Base-by-base conservation (phyloP, 2,329 filamentous ascomycete genomes). In the Clarireedia homoeocarpa region DNA sequence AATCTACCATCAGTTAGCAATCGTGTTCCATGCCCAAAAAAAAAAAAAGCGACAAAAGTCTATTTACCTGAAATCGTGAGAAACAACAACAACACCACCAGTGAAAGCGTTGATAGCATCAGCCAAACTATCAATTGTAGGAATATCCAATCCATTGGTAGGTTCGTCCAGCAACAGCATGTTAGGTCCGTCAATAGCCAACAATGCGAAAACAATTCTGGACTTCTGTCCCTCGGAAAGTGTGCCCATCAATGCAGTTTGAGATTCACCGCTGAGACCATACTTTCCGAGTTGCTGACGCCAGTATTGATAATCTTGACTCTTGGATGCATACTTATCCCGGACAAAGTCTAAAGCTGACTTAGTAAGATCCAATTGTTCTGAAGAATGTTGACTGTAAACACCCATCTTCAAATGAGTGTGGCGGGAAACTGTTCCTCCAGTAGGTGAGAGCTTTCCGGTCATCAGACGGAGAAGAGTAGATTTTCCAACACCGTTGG, bases 251-350 rank as follows among this genome's bases (percentile, higher is more conserved):
- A 97, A 82, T 48, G 94, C 90, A 49, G 94, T 99, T 80, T 99
- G 95, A 34, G 90, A 79, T 61, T 97, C 91, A 72, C 95, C 95
- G 57, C 84, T 88, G 62, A 99, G 82, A 72, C 95, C 95, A 73
- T 99, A 99, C 63, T 86, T 83, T 68, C 94, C 94, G 39, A 99
- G 88, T 77, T 96, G 91, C 76, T 96, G 92, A 71, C 94, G 85
- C 94, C 94, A 99, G 84, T 94, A 99, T 77, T 99, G 94, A 80
- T 96, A 95, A 72, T 99, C 94, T 73, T 99, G 94, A 53, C 85
- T 91, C 76, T 92, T 89, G 62, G 85, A 79, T 45, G 79, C 74
- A 78, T 95, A 97, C 80, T 92, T 96, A 77, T 97, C 92, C 62
- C 94, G 88, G 61, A 97, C 92, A 71, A 99, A 99, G 74, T 99